Conservation (phyloP, 768 basidiomycete species). For the Botryobasidium botryosum region DNA sequence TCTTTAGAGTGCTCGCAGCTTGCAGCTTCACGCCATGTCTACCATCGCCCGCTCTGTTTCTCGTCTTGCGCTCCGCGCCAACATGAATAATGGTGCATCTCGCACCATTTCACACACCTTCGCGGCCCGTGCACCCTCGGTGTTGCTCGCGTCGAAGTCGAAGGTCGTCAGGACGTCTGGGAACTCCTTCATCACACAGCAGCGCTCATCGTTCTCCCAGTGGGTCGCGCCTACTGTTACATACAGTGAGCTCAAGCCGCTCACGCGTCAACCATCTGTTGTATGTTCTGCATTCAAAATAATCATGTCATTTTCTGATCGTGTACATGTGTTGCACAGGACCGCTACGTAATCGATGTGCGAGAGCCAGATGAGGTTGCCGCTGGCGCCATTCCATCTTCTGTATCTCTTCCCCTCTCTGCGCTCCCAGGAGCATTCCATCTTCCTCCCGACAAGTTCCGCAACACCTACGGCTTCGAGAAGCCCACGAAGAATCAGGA, state of each 20-base stretch:
- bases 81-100: too few species aligned
- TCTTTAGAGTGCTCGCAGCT: too few species aligned
- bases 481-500: constrained; percentile 57
- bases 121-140: too few species aligned
- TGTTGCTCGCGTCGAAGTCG: too few species aligned
- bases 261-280: constrained; percentile 48
- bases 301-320: background rate
- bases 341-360: constrained; percentile 71
- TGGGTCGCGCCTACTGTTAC: constrained; percentile 52
- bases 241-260: constrained; percentile 70
- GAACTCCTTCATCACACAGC: too few species aligned
- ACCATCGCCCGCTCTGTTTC: too few species aligned
- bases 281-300: constrained; percentile 21
- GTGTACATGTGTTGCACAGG: constrained; percentile 23
- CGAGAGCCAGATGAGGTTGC: constrained; percentile 83
- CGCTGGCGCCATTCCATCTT: constrained; percentile 82
- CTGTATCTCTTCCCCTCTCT: constrained; percentile 78
- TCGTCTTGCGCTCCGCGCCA: too few species aligned
- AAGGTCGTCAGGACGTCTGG: too few species aligned
- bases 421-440: constrained; percentile 52
- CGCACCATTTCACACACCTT: too few species aligned
- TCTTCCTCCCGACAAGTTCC: constrained; percentile 38
- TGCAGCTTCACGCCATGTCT: too few species aligned
- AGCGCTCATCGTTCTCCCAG: background rate
- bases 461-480: constrained; percentile 48